Percentiles rank a stretch among this genome's conserved stretches.
Conservation (phyloP, 2,329 filamentous ascomycete species). For the Drechmeria coniospora region DNA sequence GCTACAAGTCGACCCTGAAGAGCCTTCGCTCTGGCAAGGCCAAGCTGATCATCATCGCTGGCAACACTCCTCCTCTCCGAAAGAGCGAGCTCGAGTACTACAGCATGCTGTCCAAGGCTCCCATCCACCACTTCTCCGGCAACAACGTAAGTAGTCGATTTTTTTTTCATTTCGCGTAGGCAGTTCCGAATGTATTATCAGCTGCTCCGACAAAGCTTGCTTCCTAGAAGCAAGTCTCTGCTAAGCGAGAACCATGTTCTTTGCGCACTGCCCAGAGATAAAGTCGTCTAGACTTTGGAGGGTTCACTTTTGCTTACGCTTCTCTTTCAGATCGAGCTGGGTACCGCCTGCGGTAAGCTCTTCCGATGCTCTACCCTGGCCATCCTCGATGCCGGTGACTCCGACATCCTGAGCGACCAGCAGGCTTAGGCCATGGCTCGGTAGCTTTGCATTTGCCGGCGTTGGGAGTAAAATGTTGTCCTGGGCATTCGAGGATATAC, state of each 20-base stretch:
- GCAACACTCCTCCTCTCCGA: slow-evolving; percentile 93
- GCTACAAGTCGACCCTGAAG: slow-evolving; percentile 49
- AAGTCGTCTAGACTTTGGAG: slow-evolving; percentile 85
- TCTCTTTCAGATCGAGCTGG: slow-evolving; percentile 74
- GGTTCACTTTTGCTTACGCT: slow-evolving; percentile 51
- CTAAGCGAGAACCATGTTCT: slow-evolving; percentile 11
- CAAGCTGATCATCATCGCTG: slow-evolving; percentile 87
- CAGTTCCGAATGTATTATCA: neutral
- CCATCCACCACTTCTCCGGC: slow-evolving; percentile 93
- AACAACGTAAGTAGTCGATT: slow-evolving; percentile 75
- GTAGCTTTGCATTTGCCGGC: slow-evolving; percentile 20
- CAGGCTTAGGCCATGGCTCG: slow-evolving; percentile 32
- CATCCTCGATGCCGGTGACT: slow-evolving; percentile 94
- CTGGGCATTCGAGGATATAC: slow-evolving; percentile 21
- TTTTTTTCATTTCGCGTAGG: neutral
- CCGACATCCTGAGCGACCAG: slow-evolving; percentile 82
- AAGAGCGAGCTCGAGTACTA: slow-evolving; percentile 97
- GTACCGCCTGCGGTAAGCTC: slow-evolving; percentile 96
- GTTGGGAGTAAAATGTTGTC: slow-evolving; percentile 25
- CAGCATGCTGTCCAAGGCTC: slow-evolving; percentile 82
- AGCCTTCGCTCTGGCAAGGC: slow-evolving; percentile 87
- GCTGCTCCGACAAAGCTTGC: slow-evolving; percentile 1
- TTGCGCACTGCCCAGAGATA: slow-evolving; percentile 66
- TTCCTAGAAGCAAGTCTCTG: slow-evolving; percentile 7
- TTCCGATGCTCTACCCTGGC: slow-evolving; percentile 97